Evolutionary conservation across 2,329 filamentous ascomycete genomes (phyloP), one percentile per base, ranked within the genome.

Genomic region (Fusarium continuum): DNA sequence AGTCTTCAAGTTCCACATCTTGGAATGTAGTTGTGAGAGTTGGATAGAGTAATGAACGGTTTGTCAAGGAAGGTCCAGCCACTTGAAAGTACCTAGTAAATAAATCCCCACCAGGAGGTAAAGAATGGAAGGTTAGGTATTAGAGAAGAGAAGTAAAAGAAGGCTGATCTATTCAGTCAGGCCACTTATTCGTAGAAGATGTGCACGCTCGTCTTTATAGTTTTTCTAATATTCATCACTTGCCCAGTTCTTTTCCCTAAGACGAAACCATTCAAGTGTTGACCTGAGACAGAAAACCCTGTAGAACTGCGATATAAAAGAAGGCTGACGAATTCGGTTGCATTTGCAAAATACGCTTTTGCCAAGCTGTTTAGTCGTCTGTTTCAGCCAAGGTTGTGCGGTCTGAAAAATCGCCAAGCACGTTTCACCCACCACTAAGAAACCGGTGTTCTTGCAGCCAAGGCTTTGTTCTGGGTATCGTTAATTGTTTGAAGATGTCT

Each of bases 91-190:
- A 35, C 11, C n/a, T n/a, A 19, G 41, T 40, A 22, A 39, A 20
- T 14, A 36, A 20, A 20, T 19, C 55, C 48, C 60, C 48, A 14
- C 54, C 61, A 46, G 54, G 43, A 64, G 60, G 34, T 23, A 38
- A 20, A 52, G 28, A 41, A 45, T 20, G 26, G 29, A 53, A 57
- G 17, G 14, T 14, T 2, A 28, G 25, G 38, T 11, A 19, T 10
- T 32, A 5, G 13, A 16, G 23, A 22, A 46, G 19, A 20, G 13
- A 38, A 20, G 20, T 22, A 39, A 28, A 19, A n/a, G 19, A 20
- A 34, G 22, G 29, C 26, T 44, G 38, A 34, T 59, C 8, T 29
- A 7, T 17, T 16, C 6, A 41, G 28, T 57, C 36, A 38, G 36
- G 25, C 44, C 25, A 58, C 50, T 41, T 8, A 28, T 29, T 6